A percentile compares a stretch with the other conserved stretches of the same genome.
Conservation (phyloP, 305 asterid species). For the Coffea humblotiana region DNA sequence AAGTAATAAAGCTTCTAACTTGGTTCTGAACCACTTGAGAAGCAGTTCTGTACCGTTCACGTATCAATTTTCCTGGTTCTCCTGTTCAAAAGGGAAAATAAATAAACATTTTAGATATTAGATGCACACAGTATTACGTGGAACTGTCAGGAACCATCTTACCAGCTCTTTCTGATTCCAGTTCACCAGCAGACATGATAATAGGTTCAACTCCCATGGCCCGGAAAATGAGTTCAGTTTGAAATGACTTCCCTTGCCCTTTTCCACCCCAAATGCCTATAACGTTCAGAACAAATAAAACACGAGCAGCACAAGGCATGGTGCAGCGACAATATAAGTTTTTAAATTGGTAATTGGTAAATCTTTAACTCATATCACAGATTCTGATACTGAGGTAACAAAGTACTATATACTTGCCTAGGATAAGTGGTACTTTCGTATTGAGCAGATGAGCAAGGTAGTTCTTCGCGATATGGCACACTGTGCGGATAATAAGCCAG, state of each 20-base stretch:
- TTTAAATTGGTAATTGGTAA: background rate
- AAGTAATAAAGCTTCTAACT: conserved; percentile 80
- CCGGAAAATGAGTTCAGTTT: conserved; percentile 82
- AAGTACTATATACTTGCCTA: conserved; percentile 45
- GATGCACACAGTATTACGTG: background rate
- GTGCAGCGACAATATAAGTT: background rate
- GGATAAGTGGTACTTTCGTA: conserved; percentile 72
- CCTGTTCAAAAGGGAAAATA: conserved; percentile 47
- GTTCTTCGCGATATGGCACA: conserved; percentile 79
- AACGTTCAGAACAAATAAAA: conserved; percentile 4
- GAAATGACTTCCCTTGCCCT: conserved; percentile 93
- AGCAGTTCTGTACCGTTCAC: conserved; percentile 95
- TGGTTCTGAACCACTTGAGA: conserved; percentile 97
- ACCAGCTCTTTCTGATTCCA: conserved; percentile 97
- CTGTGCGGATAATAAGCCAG: conserved; percentile 46
- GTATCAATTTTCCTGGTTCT: conserved; percentile 94
- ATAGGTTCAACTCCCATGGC: conserved; percentile 86
- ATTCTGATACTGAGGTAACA: background rate
- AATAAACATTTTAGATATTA: conserved; percentile 1
- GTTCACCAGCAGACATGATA: conserved; percentile 93
- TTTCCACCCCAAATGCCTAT: conserved; percentile 96
- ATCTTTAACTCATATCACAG: background rate
- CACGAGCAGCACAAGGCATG: background rate
- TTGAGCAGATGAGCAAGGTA: conserved; percentile 63
- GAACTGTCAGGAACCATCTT: conserved; percentile 2